phyloP scores from a whole-genome alignment of 495 filamentous ascomycete species.

The Penicillium tannophilum region DNA sequence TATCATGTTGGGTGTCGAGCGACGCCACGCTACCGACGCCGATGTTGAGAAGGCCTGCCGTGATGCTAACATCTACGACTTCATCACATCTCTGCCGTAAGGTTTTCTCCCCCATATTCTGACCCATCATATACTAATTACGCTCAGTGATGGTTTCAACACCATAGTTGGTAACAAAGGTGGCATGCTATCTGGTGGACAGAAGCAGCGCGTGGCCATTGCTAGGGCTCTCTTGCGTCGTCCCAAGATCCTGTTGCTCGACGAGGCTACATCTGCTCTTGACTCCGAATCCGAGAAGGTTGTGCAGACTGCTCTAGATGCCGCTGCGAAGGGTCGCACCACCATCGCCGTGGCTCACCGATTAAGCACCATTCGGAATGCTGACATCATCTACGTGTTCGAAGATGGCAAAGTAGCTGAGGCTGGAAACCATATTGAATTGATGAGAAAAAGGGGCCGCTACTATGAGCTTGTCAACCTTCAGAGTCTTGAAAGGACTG shows the following conservation, averaged over 20 bases:
- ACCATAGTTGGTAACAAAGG: conserved; percentile 79
- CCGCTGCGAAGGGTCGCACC: conserved; percentile 71
- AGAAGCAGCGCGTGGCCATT: conserved; percentile 81
- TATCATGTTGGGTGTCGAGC: conserved; percentile 68
- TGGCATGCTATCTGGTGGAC: conserved; percentile 76
- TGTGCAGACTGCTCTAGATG: conserved; percentile 78
- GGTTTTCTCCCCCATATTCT: conserved; percentile 14
- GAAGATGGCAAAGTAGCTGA: conserved; percentile 76
- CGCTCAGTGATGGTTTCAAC: conserved; percentile 64
- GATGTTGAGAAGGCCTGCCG: conserved; percentile 74
- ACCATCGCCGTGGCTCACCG: conserved; percentile 81
- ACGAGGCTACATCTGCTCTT: conserved; percentile 81
- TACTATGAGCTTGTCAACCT: conserved; percentile 79
- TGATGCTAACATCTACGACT: conserved; percentile 91
- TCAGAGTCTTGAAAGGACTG: conserved; percentile 72
- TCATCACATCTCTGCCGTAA: conserved; percentile 71
- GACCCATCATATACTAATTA: conserved; percentile 17
- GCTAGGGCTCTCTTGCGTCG: conserved; percentile 73
- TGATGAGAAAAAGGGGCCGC: conserved; percentile 66
- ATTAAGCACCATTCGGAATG: conserved; percentile 78
- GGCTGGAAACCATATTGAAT: conserved; percentile 67
- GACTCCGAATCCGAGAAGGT: conserved; percentile 83
- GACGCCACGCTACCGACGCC: conserved; percentile 66
- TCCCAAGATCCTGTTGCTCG: conserved; percentile 71
- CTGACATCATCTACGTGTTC: conserved; percentile 83